Percentiles rank a stretch among this genome's conserved stretches.
phyloP scores from a whole-genome alignment of 1,284 basidiomycete species.

The Cutaneotrichosporon sp. region DNA sequence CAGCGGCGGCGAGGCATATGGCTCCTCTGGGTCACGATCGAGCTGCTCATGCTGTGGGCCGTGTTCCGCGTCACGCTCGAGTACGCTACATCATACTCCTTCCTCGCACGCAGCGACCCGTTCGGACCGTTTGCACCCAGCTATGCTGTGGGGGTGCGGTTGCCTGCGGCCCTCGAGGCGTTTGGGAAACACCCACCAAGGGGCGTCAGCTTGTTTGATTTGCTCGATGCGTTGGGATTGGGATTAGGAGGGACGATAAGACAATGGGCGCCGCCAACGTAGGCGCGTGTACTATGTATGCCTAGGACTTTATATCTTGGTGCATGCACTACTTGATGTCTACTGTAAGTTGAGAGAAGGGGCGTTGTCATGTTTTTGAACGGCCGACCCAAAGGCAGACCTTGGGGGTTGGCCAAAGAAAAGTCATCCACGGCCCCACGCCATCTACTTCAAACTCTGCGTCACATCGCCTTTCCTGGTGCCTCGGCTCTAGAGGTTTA shows the following conservation, averaged over 20 bases:
- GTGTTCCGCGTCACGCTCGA: constrained; percentile 47
- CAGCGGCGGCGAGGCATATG: constrained; percentile 30
- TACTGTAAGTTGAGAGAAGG: too few species aligned
- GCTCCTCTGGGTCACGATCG: constrained; percentile 36
- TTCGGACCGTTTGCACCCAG: constrained; percentile 21
- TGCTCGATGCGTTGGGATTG: constrained; percentile 17
- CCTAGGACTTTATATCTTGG: not conserved
- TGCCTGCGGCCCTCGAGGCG: constrained; percentile 28
- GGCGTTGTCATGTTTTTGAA: too few species aligned
- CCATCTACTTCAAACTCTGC: too few species aligned
- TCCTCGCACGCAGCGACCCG: constrained; percentile 33
- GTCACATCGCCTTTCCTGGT: too few species aligned
- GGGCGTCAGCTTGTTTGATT: constrained; percentile 16
- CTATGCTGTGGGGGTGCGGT: constrained; percentile 24
- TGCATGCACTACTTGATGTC: too few species aligned
- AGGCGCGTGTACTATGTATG: constrained; percentile 1
- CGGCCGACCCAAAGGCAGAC: too few species aligned
- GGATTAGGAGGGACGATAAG: not conserved
- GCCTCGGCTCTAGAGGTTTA: too few species aligned
- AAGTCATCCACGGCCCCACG: not conserved
- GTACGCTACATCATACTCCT: constrained; percentile 36
- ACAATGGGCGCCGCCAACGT: constrained; percentile 6
- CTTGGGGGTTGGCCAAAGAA: not conserved
- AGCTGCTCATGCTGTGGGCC: constrained; percentile 42
- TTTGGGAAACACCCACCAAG: constrained; percentile 1